Evolutionary conservation across 2,329 filamentous ascomycete genomes (phyloP), one percentile per base, ranked within the genome.

Genomic region (Xylariaceae sp.): DNA sequence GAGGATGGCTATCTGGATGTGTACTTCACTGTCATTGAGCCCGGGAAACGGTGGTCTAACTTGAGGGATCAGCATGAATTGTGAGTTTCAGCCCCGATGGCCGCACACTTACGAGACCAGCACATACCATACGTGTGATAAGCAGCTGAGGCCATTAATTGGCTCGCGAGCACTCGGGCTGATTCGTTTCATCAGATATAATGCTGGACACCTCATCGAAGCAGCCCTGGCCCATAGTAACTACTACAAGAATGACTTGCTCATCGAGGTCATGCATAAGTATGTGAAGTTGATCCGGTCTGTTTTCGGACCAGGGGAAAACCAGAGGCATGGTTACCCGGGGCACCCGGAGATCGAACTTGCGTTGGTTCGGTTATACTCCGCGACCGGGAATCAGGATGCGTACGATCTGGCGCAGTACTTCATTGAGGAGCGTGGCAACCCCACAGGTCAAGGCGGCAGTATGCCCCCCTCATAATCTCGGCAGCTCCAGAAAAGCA

Each of bases 1-100:
- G 65, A 70, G 1, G 83, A 86, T 62, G 83, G 83, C 0, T 86
- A 86, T 61, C 63, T 86, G 19, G 85, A 85, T 61, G 77, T 84
- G 6, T 81, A 85, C 61, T 85, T 79, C 57, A 83, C 79, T 0
- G 77, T 85, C 0, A 78, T 83, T 1, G 79, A 80, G 41, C 80
- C 79, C 0, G 73, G 69, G 0, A 76, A 78, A 48, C 66, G 81
- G 8, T 85, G 80, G 70, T 75, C 77, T 0, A 85, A 85, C 59
- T 57, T 86, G 7, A 67, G 80, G 45, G 83, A 86, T 65, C 75
- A 83, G 69, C 81, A 85, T 68, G 82, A 85, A 65, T 66, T 86
- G 72, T 81, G 69, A 67, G 72, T 67, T 37, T 18, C 16, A 18
- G 16, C 12, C 21, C 30, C 30, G 5, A 22, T 9, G 13, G 5